Evolutionary conservation across 129 eudicot genomes (phyloP), one percentile per base, ranked within the genome.

Genomic region (Erigeron canadensis): DNA sequence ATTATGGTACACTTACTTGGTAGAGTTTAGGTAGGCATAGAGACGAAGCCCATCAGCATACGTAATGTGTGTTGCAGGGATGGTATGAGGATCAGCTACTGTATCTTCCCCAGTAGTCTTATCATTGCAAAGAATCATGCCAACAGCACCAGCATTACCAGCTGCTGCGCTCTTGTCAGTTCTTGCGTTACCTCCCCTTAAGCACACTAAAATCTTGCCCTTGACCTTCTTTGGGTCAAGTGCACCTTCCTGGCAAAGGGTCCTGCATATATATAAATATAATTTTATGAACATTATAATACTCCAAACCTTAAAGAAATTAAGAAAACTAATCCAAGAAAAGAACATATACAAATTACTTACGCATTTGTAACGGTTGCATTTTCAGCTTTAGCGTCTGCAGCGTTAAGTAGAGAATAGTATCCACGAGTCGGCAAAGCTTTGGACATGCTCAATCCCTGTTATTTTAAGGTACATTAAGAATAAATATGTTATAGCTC

Each of bases 201-300:
- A 64, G 64, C 98, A 92, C 23, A 87, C 88, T 56, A 92, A 55
- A 47, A 92, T 89, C 73, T 87, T 89, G 5, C 94, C 96, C 40
- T 75, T 55, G 56, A 81, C 98, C 73, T 83, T 92, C 64, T 70
- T 54, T 0, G 80, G 76, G 74, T 92, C 98, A 37, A 92, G 77
- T 28, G 85, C 67, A 12, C 89, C 91, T 7, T 67, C 28, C 78
- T 63, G 38, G 63, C 97, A 90, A 8, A 90, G 82, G 38, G 16
- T 61, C 63, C 97, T 90, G 81, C 23, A 58, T 5, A 23, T 2
- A 41, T 10, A 45, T 48, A 42, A 16, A 66, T 1, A 21, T 34
- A 16, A 47, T 22, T 23, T 45, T 0, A 5, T 48, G 3, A 9
- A 72, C n/a, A 50, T 45, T 22, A 12, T n/a, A 22, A 10, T 5